Conservation (phyloP, 768 basidiomycete genomes). For the Phaeotremella fagi region DNA sequence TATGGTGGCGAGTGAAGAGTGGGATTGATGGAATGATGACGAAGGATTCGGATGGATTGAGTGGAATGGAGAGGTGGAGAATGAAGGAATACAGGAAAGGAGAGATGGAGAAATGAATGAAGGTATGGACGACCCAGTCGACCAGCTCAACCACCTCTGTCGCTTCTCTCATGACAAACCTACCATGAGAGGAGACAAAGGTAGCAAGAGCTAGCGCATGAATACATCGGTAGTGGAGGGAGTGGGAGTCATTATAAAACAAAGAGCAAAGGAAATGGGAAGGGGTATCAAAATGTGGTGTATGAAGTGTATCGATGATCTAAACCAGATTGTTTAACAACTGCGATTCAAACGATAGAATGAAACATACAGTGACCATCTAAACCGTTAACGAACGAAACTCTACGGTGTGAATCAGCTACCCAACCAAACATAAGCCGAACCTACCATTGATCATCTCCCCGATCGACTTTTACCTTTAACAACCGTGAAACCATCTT, state of each 20-base stretch:
- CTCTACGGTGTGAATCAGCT: too few relatives aligned
- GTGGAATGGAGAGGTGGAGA: too few relatives aligned
- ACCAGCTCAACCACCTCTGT: background rate
- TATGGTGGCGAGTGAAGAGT: too few relatives aligned
- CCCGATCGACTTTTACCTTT: slow-evolving; percentile 46
- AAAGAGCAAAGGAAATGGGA: background rate
- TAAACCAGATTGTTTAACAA: background rate
- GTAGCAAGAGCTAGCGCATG: background rate
- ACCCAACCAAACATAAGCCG: too few relatives aligned
- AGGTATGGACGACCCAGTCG: too few relatives aligned
- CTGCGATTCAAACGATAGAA: background rate
- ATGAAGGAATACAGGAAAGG: too few relatives aligned
- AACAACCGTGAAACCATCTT: slow-evolving; percentile 87
- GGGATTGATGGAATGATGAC: too few relatives aligned
- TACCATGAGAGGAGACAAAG: background rate
- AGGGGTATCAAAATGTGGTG: background rate
- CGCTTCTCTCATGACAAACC: background rate
- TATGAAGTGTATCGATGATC: background rate
- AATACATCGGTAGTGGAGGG: background rate
- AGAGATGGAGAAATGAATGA: too few relatives aligned
- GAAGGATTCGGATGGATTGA: too few relatives aligned
- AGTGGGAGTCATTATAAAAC: background rate
- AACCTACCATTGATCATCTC: too few relatives aligned
- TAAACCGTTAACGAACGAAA: too few relatives aligned
- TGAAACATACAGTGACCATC: too few relatives aligned